Evolutionary conservation across 495 filamentous ascomycete genomes (phyloP), one percentile per base, ranked within the genome.

Genomic region (Xylaria nigripes): DNA sequence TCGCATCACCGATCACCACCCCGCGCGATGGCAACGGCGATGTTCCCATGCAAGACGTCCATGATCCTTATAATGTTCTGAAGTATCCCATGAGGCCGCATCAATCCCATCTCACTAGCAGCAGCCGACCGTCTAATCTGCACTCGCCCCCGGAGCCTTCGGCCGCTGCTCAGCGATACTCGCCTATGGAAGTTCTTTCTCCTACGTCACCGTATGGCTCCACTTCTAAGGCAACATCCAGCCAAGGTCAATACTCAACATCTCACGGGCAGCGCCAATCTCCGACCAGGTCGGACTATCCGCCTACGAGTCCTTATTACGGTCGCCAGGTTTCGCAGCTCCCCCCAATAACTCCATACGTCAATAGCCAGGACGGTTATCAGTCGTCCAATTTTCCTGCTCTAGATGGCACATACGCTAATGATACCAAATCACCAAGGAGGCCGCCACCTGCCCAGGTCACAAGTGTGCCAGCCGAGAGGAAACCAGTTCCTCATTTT

Each of bases 11-110:
- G 24, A 70, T 79, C 50, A 76, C 78, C 48, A 82, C 81, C 61
- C 81, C 84, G 67, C 85, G 85, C 70, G 83, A 87, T 74, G 81
- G 75, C 42, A 92, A 90, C 68, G 81, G 82, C 54, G 90, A 96
- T 75, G 83, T 93, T 54, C 77, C 84, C 41, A 96, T 96, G 90
- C 87, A 93, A 67, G 91, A 95, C 66, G 88, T 87, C 34, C 71
- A 75, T 53, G 89, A 95, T 67, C 82, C 85, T 38, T 94, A 90
- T 74, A 85, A 85, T 68, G 77, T 81, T 63, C 78, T 83, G 58
- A 92, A 91, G 68, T 93, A 94, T 64, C 80, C 88, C 44, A 79
- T 86, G 72, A 78, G 85, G 41, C 81, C 79, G 52, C 83, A 85
- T 57, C 79, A 81, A 60, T 74, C 78, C 53, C 77, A 80, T 50